These are phyloP conservation scores for Tolypocladium tropicale DNA, from an alignment of 2,329 filamentous ascomycete genomes.

Conservation along the genomic window DNA sequence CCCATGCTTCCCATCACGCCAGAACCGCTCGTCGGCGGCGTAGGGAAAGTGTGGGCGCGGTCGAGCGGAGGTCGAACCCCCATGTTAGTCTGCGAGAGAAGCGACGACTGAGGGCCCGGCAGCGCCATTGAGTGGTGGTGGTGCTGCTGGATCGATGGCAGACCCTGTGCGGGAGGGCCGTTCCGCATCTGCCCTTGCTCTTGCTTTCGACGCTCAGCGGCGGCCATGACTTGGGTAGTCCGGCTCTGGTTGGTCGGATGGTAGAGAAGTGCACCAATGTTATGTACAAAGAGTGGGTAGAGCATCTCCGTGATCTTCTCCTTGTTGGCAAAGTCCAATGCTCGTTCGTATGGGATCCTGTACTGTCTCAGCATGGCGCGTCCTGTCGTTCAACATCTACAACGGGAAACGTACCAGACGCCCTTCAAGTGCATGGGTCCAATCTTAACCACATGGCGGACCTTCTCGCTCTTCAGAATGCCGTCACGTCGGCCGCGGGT, in stretches of 20 bases:
- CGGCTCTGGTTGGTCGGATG: conserved; percentile 82
- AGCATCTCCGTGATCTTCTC: conserved; percentile 96
- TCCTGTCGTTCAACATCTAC: conserved; percentile 10
- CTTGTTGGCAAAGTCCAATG: conserved; percentile 98
- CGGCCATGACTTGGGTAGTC: conserved; percentile 79
- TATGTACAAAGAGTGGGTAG: conserved; percentile 95
- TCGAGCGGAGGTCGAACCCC: conserved; percentile 70
- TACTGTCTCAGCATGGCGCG: conserved; percentile 13
- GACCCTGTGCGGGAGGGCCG: conserved; percentile 35
- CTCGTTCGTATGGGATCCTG: conserved; percentile 96
- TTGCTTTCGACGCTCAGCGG: conserved; percentile 66
- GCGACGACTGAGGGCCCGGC: conserved; percentile 41
- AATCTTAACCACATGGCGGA: conserved; percentile 95
- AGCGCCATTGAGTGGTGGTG: conserved; percentile 52
- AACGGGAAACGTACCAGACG: conserved; percentile 65
- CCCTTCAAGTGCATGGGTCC: conserved; percentile 98
- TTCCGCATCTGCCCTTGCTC: conserved; percentile 57
- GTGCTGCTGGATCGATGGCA: conserved; percentile 60
- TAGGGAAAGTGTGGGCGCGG: conserved; percentile 85
- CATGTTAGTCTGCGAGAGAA: conserved; percentile 59
- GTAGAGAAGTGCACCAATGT: conserved; percentile 88
- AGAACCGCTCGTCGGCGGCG: conserved; percentile 85
- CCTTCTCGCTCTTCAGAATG: conserved; percentile 95
- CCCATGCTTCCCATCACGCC: conserved; percentile 69
- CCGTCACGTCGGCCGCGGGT: conserved; percentile 90